A percentile compares a stretch with the other conserved stretches of the same genome.
phyloP scores from a whole-genome alignment of 2,329 filamentous ascomycete species.

The Diplodia sapinea region DNA sequence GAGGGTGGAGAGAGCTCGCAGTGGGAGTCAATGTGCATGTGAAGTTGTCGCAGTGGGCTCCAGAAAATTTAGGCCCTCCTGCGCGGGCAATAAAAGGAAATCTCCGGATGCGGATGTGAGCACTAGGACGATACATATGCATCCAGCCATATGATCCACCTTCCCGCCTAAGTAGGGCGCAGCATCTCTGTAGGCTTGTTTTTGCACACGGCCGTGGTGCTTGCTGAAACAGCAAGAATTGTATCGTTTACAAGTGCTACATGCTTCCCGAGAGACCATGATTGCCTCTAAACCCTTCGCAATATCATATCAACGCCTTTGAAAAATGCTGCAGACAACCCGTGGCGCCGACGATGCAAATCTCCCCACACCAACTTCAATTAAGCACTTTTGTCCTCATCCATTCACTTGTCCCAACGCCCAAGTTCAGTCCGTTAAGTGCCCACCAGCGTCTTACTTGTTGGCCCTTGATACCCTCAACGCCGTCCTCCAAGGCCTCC shows the following conservation, averaged over 20 bases:
- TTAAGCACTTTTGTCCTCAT: constrained; percentile 76
- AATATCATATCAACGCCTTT: constrained; percentile 8
- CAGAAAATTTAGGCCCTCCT: too few relatives aligned
- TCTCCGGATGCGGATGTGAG: too few relatives aligned
- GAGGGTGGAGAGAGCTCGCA: too few relatives aligned
- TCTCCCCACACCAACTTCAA: not conserved
- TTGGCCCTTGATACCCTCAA: constrained; percentile 70
- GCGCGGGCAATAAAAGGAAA: too few relatives aligned
- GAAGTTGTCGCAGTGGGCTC: not conserved
- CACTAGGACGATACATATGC: too few relatives aligned
- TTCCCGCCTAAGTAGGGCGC: too few relatives aligned
- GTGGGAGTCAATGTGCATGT: not conserved
- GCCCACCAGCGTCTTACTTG: constrained; percentile 87
- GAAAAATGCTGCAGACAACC: constrained; percentile 3
- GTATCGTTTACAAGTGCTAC: constrained; percentile 8
- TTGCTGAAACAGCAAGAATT: not conserved
- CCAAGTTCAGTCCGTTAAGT: constrained; percentile 78
- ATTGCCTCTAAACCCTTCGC: not conserved
- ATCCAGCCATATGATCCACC: too few relatives aligned
- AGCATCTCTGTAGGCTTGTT: too few relatives aligned
- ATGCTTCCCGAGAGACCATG: not conserved
- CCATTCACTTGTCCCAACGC: constrained; percentile 85
- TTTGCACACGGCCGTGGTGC: too few relatives aligned
- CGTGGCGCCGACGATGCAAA: constrained; percentile 10
- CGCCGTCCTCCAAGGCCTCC: constrained; percentile 87